Evolutionary conservation across 768 basidiomycete species (phyloP).

Genomic region (Coprinopsis cinerea): DNA sequence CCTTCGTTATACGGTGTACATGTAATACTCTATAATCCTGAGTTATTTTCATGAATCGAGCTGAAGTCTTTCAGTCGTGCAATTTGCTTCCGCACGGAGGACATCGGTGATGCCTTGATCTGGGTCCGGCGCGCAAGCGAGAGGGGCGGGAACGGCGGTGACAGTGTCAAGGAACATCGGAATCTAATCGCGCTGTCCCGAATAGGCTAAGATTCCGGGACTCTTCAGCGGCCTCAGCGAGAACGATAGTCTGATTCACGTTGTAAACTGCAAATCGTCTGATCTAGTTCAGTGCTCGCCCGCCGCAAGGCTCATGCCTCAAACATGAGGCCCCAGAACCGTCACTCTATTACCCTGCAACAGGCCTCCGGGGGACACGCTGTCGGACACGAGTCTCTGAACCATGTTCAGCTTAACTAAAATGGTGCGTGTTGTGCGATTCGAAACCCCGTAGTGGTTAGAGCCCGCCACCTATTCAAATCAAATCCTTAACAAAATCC

Average conservation of each 20-base stretch:
- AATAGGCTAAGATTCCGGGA: too few relatives aligned
- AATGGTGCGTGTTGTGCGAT: constrained; percentile 16
- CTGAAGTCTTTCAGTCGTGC: too few relatives aligned
- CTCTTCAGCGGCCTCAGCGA: too few relatives aligned
- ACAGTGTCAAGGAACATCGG: background rate
- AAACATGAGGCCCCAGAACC: constrained; percentile 4
- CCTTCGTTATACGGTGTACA: background rate
- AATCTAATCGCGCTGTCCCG: background rate
- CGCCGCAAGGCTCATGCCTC: background rate
- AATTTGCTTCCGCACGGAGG: background rate
- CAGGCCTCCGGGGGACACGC: too few relatives aligned
- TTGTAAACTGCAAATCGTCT: too few relatives aligned
- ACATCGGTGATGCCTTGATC: too few relatives aligned
- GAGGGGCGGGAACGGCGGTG: too few relatives aligned
- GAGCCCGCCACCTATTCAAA: constrained; percentile 7
- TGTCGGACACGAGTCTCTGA: constrained; percentile 7
- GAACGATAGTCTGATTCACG: too few relatives aligned
- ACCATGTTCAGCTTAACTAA: constrained; percentile 11
- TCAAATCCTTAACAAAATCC: background rate
- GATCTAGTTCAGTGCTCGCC: background rate
- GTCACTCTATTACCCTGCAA: background rate
- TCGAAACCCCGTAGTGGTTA: background rate
- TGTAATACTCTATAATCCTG: background rate
- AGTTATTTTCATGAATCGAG: background rate
- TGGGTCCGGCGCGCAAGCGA: too few relatives aligned